Evolutionary conservation across 1,139 yeast genomes (phyloP).

Genomic region (Candida anutae): DNA sequence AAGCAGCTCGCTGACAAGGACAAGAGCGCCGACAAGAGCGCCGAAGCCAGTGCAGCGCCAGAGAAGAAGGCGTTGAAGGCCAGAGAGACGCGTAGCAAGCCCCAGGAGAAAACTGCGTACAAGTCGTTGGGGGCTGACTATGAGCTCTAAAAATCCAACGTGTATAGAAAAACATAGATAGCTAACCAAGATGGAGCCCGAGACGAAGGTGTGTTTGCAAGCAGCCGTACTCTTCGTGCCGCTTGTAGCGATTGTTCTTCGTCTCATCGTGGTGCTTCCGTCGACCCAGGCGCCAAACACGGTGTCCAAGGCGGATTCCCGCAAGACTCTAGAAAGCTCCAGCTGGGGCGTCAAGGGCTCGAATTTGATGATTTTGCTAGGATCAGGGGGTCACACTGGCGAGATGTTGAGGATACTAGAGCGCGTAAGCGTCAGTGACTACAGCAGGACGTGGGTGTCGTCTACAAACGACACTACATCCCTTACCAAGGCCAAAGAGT

Average conservation of each 20-base stretch:
- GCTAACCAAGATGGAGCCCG: slow-evolving; percentile 16
- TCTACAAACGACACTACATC: slow-evolving; percentile 59
- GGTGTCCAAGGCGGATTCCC: too few species aligned
- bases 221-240: slow-evolving; percentile 19
- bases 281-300: slow-evolving; percentile 10
- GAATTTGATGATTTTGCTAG: slow-evolving; percentile 50
- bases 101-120: slow-evolving; percentile 5
- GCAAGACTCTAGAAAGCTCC: too few species aligned
- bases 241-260: slow-evolving; percentile 13
- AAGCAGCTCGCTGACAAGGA: slow-evolving; percentile 44
- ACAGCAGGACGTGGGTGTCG: slow-evolving; percentile 37
- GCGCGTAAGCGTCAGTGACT: slow-evolving; percentile 18
- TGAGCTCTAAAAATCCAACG: slow-evolving; percentile 8
- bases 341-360: slow-evolving; percentile 15
- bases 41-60: slow-evolving; percentile 1
- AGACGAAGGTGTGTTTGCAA: slow-evolving; percentile 15
- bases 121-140: slow-evolving; percentile 11
- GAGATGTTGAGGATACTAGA: slow-evolving; percentile 73
- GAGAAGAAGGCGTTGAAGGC: slow-evolving; percentile 1
- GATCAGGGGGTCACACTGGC: slow-evolving; percentile 94
- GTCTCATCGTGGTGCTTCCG: slow-evolving; percentile 26
- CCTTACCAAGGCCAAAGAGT: slow-evolving; percentile 36
- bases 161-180: background rate
- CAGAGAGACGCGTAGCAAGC: background rate
- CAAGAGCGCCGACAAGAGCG: slow-evolving; percentile 3